Base-by-base conservation (phyloP, 1,139 yeast species). In the Dujonia santamariae region DNA sequence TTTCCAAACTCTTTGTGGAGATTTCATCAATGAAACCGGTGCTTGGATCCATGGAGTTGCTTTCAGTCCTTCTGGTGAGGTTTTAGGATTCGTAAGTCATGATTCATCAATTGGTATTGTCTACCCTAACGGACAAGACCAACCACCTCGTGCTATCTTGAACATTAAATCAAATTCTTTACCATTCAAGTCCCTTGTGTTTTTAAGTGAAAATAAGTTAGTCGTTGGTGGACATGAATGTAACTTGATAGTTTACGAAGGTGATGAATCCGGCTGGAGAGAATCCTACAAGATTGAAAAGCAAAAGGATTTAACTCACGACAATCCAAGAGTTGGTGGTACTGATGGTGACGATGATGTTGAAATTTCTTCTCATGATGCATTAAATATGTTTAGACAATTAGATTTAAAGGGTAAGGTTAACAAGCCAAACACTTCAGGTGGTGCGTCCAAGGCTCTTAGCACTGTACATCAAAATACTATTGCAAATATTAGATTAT, bases 41-140 rank as follows among this genome's bases (percentile, higher is more conserved):
- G 86, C 94, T 22, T 92, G 97, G 95, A 79, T 92, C 42, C 97
- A 92, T 54, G 96, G 79, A 48, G 94, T 92, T 31, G 73, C 83
- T 30, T 92, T 95, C 67, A 80, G 86, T 41, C 94, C 95, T 7
- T 67, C 73, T 38, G 94, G 92, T 25, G 75, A 88, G 48, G 74
- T 80, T 7, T 63, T 92, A 43, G 97, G 85, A 0, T 90, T 78
- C 58, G 94, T 79, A 2, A 52, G 86, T 24, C 94, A 85, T 55
- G 94, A 85, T 58, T 83, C 92, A 19, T 71, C 87, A 23, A 64
- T 87, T 44, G 80, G 80, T 13, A 70, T 92, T 28, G 85, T 86
- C 19, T 83, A 85, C 48, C 95, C 95, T 11, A 65, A 63, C 28
- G 92, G 85, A 7, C 85, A 85, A 37, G 85, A 80, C 13, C 74